Evolutionary conservation across 768 basidiomycete species (phyloP).

Genomic region (Mycena belliarum): DNA sequence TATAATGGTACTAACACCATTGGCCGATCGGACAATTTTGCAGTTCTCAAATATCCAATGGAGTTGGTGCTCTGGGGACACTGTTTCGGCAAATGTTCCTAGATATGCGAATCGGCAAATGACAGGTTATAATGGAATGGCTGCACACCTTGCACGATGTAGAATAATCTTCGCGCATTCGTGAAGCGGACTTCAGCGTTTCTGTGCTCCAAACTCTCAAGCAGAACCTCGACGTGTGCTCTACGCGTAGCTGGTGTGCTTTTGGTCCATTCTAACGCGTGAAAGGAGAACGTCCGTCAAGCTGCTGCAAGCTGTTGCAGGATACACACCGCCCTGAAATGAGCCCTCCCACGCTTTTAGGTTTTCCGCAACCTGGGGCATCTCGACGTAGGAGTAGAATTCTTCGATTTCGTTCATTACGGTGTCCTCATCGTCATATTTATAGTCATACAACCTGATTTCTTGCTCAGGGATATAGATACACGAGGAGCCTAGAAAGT

Average conservation of each 20-base stretch:
- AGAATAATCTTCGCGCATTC: slow-evolving; percentile 84
- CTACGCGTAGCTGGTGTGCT: slow-evolving; percentile 61
- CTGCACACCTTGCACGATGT: slow-evolving; percentile 83
- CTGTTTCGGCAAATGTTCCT: slow-evolving; percentile 92
- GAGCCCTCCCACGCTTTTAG: slow-evolving; percentile 86
- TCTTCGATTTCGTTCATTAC: slow-evolving; percentile 96
- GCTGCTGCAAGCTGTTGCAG: not conserved
- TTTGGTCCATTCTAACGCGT: slow-evolving; percentile 73
- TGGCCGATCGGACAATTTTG: slow-evolving; percentile 78
- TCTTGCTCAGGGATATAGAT: no score
- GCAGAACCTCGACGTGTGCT: slow-evolving; percentile 73
- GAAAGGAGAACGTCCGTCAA: no score
- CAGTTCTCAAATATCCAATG: slow-evolving; percentile 96
- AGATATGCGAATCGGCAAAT: not conserved
- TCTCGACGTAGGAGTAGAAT: slow-evolving; percentile 97
- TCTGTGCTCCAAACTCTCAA: slow-evolving; percentile 87
- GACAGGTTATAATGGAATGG: not conserved
- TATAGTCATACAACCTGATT: slow-evolving; percentile 90
- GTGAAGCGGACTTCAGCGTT: slow-evolving; percentile 83
- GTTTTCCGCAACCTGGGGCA: slow-evolving; percentile 87
- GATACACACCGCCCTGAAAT: slow-evolving; percentile 67
- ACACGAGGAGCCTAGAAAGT: no score
- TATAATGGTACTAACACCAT: slow-evolving; percentile 81
- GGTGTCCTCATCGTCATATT: slow-evolving; percentile 95
- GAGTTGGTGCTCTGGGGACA: slow-evolving; percentile 90